Evolutionary conservation across 2,329 filamentous ascomycete species (phyloP), one percentile per base, ranked within the genome.

Genomic region (Colletotrichum sp.): DNA sequence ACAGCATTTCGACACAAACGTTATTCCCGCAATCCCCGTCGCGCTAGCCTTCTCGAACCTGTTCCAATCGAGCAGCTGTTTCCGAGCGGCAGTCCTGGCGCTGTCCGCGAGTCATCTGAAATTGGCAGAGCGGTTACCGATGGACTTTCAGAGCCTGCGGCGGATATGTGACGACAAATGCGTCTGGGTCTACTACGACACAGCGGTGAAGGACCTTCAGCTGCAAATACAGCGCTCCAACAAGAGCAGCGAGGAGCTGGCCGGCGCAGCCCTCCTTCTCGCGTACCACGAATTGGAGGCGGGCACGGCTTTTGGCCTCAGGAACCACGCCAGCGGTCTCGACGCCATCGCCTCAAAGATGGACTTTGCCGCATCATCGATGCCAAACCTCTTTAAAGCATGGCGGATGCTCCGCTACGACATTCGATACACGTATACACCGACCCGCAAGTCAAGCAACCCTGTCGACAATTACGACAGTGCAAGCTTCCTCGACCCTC

Each of bases 371-470:
- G 49, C 62, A 0, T 61, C 62, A 1, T 52, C 69, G 1, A 55
- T 66, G n/a, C 72, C 69, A 4, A 69, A 71, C 16, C 69, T 75
- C 22, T 75, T 75, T n/a, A 75, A 75, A 22, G 72, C 72, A 15
- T 75, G 72, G 72, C 49, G 72, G 3, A 71, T 75, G 52, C 69
- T 75, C 15, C 68, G 72, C 7, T 72, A 75, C 52, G 72, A 75
- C 25, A 25, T 72, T 0, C 69, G 72, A 1, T 67, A 29, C 30
- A 22, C 72, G 62, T 16, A 75, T 61, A 15, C 62, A n/a, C 13
- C 29, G 12, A 25, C 65, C 36, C 2, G 61, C n/a, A 52, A 52
- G 44, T 52, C 44, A 52, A 52, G 29, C 34, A 72, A 71, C 19
- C 27, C 52, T 1, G 72, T 63, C 13, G 72, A 75, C 39, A 44